Base-by-base conservation (phyloP, 495 filamentous ascomycete species). In the Lichenothelia convexa region DNA sequence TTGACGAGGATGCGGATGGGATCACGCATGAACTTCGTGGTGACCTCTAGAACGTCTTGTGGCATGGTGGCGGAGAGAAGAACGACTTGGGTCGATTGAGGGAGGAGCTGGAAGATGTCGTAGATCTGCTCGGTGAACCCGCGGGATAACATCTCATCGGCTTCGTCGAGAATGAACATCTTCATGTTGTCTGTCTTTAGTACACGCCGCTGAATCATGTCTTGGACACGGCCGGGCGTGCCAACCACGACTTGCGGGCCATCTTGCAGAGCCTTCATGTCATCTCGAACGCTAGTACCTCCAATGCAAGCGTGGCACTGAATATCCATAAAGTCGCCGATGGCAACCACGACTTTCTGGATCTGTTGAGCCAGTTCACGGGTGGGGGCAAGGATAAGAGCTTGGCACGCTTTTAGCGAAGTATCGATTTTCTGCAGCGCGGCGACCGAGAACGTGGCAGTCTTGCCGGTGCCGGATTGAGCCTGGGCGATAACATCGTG, bases 101-200 rank as follows among this genome's bases (percentile, higher is more conserved):
- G 89, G 32, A 97, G 80, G 30, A 93, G 78, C 59, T 91, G 91
- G 73, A 92, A 97, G 63, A 97, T 89, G 57, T 97, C 91, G 68
- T 97, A 97, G 65, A 97, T 97, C 69, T 97, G 89, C 68, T 97
- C 91, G 45, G 82, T 83, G 73, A 97, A 97, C 59, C 89, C 89
- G 59, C 86, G 85, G 49, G 84, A 93, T 64, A 97, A 74, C 70
- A 97, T 85, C 68, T 97, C 89, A 60, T 97, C 89, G 48, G 89
- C 89, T 65, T 97, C 89, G 57, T 97, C 89, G 45, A 97, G 84
- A 48, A 97, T 83, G 59, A 97, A 85, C 70, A 94, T 86, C 79
- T 97, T 97, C 76, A 97, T 94, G 57, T 78, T 67, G 59, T 84
- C 78, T 46, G 89, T 95, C 62, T 79, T 80, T 46, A 97, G 69